A percentile compares a stretch with the other conserved stretches of the same genome.
phyloP scores from a whole-genome alignment of 2,329 filamentous ascomycete species.

The Apiospora kogelbergensis region DNA sequence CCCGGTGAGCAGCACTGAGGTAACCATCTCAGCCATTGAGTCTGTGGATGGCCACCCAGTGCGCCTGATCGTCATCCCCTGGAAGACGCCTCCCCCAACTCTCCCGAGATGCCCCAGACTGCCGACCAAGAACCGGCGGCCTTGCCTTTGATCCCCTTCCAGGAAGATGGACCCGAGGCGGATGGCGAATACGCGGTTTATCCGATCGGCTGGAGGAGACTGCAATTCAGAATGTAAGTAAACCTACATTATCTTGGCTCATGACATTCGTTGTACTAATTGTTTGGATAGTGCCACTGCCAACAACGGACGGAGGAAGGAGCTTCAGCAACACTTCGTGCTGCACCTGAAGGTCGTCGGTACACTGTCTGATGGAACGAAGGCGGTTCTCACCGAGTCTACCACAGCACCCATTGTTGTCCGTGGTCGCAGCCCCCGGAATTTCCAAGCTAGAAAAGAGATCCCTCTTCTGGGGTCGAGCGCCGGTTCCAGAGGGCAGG shows the following conservation, averaged over 20 bases:
- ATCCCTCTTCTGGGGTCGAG: slow-evolving; percentile 80
- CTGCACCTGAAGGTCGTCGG: slow-evolving; percentile 84
- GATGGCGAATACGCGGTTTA: slow-evolving; percentile 87
- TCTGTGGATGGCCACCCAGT: slow-evolving; percentile 91
- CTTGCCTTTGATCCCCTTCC: slow-evolving; percentile 70
- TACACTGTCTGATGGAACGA: slow-evolving; percentile 79
- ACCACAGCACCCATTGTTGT: slow-evolving; percentile 91
- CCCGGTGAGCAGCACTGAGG: slow-evolving; percentile 78
- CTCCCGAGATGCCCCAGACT: slow-evolving; percentile 62
- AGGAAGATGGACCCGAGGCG: slow-evolving; percentile 56
- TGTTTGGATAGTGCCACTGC: slow-evolving; percentile 69
- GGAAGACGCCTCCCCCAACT: slow-evolving; percentile 92
- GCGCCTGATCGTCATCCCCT: slow-evolving; percentile 93
- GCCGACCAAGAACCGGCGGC: slow-evolving; percentile 83
- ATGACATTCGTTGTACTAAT: slow-evolving; percentile 15
- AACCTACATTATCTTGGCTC: slow-evolving; percentile 23
- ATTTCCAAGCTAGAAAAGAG: slow-evolving; percentile 93
- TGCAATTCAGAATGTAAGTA: slow-evolving; percentile 82
- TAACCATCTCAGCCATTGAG: slow-evolving; percentile 88
- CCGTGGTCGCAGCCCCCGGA: slow-evolving; percentile 85
- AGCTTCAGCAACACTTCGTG: slow-evolving; percentile 94
- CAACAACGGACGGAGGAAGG: slow-evolving; percentile 92
- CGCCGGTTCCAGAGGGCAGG: slow-evolving; percentile 76
- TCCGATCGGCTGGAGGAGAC: slow-evolving; percentile 88
- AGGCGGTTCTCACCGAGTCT: slow-evolving; percentile 78